Base-by-base conservation (phyloP, 2,329 filamentous ascomycete species). In the Ophiostoma angusticollis region DNA sequence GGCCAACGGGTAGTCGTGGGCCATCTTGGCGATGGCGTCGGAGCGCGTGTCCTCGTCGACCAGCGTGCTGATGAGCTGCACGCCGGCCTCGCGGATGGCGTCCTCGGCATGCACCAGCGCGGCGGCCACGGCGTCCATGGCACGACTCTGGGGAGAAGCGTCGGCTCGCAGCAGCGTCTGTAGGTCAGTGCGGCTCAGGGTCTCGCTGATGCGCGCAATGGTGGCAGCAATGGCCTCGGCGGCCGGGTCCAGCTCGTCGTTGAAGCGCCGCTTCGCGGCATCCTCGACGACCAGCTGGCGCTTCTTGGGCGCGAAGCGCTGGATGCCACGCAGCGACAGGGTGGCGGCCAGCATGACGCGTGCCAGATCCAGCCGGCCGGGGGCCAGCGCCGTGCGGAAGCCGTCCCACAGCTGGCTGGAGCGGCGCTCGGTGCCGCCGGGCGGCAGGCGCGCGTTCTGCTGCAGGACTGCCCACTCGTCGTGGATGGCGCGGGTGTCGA, bases 1-100 rank as follows among this genome's bases (percentile, higher is more conserved):
- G 3, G 58, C 56, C 11, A 54, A 53, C 31, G 71, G 64, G 21
- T 64, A 58, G n/a, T 59, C 50, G 31, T 62, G 55, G 3, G 72
- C 52, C 45, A 73, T 54, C 45, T 56, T 61, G 9, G 54, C 54
- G n/a, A 74, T 55, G 6, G 69, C 68, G 12, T 70, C 68, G 27
- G 60, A 58, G 35, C 71, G 67, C 16, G 61, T 63, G 24, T 64
- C 54, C 55, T 93, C 76, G 8, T 72, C 73, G 25, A 84, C 91
- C 50, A 89, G 74, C 25, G 76, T 76, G 58, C 94, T 94, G 47
- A 96, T 71, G 21, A 96, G 64, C 48, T 86, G 81, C 6, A 87
- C 72, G 1, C 83, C 79, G 13, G 84, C 80, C 54, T 87, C 80
- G 45, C 84, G 85, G 24, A 91, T 78, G 42, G 78, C 71, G 40